Conservation (phyloP, 1,284 basidiomycete species). For the Peniophora sp. region DNA sequence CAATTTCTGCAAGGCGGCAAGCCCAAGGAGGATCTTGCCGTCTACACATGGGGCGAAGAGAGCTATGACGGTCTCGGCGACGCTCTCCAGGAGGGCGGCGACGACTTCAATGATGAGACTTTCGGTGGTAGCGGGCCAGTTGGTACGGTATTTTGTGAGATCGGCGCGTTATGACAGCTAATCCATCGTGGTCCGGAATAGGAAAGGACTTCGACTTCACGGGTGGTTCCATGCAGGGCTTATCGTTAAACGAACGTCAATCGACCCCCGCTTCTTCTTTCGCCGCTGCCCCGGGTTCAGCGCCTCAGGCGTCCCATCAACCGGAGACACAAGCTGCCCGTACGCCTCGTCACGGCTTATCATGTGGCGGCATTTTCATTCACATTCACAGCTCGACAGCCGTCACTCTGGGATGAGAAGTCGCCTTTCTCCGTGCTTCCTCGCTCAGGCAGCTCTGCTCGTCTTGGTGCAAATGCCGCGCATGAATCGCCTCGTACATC, state of each 20-base stretch:
- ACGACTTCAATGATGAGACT: constrained; percentile 94
- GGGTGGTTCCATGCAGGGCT: constrained; percentile 19
- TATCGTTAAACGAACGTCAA: constrained; percentile 25
- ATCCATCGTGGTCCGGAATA: constrained; percentile 22
- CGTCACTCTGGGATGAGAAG: constrained; percentile 69
- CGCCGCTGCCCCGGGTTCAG: constrained; percentile 1
- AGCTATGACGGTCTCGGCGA: constrained; percentile 88
- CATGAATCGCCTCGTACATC: constrained; percentile 7
- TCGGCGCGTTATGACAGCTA: not conserved
- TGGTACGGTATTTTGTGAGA: constrained; percentile 38
- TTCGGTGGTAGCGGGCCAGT: constrained; percentile 71
- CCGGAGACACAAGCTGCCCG: constrained; percentile 9
- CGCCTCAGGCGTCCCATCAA: constrained; percentile 2
- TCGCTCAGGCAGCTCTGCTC: constrained; percentile 40
- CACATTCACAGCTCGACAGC: constrained; percentile 27
- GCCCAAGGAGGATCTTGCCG: constrained; percentile 70
- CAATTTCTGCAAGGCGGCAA: constrained; percentile 42
- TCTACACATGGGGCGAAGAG: constrained; percentile 86
- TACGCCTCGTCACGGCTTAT: not conserved
- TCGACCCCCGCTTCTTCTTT: not conserved
- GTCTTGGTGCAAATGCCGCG: constrained; percentile 25
- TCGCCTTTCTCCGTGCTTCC: constrained; percentile 66
- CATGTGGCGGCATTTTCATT: constrained; percentile 6
- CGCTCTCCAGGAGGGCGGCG: constrained; percentile 79
- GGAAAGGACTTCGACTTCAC: constrained; percentile 93